Percentiles rank a stretch among this genome's conserved stretches.
These are phyloP conservation scores for Auricularia cornea DNA, from an alignment of 768 basidiomycete genomes.

Conservation along the genomic window DNA sequence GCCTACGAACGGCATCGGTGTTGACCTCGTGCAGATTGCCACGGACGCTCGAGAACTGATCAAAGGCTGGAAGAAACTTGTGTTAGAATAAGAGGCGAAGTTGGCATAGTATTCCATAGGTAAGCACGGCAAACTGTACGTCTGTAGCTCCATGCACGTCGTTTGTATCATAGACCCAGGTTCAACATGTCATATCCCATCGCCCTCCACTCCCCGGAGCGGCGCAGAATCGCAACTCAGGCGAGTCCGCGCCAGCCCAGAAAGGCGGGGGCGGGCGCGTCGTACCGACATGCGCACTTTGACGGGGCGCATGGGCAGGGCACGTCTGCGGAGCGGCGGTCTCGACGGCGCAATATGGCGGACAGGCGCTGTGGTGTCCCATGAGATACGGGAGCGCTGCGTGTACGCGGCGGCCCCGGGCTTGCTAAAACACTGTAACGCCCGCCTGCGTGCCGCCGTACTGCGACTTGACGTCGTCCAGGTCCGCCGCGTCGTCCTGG, in stretches of 20 bases:
- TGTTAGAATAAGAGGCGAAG: not conserved
- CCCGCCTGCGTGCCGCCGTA: constrained; percentile 81
- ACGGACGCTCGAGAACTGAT: not conserved
- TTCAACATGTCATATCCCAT: not conserved
- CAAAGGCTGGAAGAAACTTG: not conserved
- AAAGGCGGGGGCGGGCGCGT: no score
- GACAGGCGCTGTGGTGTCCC: not conserved
- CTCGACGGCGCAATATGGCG: not conserved
- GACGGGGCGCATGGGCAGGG: no score
- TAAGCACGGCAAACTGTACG: not conserved
- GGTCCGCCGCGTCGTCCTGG: constrained; percentile 70
- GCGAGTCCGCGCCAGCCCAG: no score
- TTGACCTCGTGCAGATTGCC: not conserved
- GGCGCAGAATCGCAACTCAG: not conserved
- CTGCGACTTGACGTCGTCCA: constrained; percentile 85
- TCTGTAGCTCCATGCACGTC: not conserved
- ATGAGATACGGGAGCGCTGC: not conserved
- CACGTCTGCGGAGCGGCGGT: no score
- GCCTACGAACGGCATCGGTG: not conserved
- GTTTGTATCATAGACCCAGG: not conserved
- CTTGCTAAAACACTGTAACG: constrained; percentile 66
- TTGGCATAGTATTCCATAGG: not conserved
- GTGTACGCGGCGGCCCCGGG: not conserved
- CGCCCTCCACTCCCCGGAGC: not conserved
- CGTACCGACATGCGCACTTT: no score